These are phyloP conservation scores for Cryoendolithus antarcticus DNA, from an alignment of 2,329 filamentous ascomycete species.

Conservation along the genomic window DNA sequence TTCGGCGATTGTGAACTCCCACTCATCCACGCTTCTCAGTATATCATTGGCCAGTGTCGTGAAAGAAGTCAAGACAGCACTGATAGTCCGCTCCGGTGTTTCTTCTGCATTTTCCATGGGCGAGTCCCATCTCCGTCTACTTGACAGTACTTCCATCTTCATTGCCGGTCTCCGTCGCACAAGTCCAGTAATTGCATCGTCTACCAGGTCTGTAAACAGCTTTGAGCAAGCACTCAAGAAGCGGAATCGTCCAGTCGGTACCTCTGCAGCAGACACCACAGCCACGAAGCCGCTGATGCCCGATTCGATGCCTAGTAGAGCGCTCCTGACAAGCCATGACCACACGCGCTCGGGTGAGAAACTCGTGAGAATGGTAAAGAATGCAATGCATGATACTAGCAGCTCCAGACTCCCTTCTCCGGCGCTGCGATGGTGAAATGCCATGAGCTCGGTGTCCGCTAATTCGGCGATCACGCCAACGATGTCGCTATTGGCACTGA, in stretches of 20 bases:
- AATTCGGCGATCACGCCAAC: conserved; percentile 72
- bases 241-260: conserved; percentile 62
- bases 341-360: conserved; percentile 74
- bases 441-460: conserved; percentile 56
- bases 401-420: conserved; percentile 53
- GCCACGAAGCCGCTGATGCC: conserved; percentile 64
- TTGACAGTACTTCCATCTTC: conserved; percentile 37
- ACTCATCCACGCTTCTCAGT: conserved; percentile 73
- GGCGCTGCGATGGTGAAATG: conserved; percentile 40
- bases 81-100: conserved; percentile 66
- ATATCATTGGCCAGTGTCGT: conserved; percentile 68
- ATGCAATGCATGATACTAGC: conserved; percentile 64
- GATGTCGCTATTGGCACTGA: conserved; percentile 53
- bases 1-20: conserved; percentile 61
- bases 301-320: conserved; percentile 64
- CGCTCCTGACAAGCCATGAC: conserved; percentile 75
- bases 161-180: conserved; percentile 47
- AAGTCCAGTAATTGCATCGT: conserved; percentile 59
- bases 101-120: conserved; percentile 47
- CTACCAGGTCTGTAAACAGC: conserved; percentile 62
- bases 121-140: conserved; percentile 29
- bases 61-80: conserved; percentile 58
- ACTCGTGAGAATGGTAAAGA: conserved; percentile 59
- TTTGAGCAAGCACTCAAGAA: conserved; percentile 63
- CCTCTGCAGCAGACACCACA: conserved; percentile 71